Percentiles rank a stretch among this genome's conserved stretches.
Evolutionary conservation across 2,329 filamentous ascomycete genomes (phyloP).

Genomic region (Botrytis squamosa): DNA sequence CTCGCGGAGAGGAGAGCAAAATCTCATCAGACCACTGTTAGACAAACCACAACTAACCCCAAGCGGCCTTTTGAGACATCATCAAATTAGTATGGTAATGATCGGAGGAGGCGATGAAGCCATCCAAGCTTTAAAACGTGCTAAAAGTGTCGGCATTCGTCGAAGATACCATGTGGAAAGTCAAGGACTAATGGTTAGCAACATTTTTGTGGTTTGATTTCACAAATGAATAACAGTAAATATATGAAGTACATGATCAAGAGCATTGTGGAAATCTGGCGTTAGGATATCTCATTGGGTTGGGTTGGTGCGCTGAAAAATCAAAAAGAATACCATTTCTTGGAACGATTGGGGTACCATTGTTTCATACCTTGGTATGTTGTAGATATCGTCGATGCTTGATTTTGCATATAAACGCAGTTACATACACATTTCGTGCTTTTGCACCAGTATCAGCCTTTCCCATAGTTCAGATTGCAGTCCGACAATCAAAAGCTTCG

Average conservation of each 20-base stretch:
- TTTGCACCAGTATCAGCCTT: background rate
- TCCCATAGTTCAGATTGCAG: background rate
- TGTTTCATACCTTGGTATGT: background rate
- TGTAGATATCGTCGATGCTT: background rate
- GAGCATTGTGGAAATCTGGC: background rate
- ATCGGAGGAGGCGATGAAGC: conserved; percentile 68
- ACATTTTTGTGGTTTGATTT: conserved; percentile 61
- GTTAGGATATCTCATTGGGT: background rate
- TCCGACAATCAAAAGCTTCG: background rate
- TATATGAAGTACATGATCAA: background rate
- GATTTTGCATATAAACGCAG: background rate
- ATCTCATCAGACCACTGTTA: conserved; percentile 62
- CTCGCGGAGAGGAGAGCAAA: conserved; percentile 40
- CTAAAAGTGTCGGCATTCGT: conserved; percentile 70
- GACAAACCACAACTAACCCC: conserved; percentile 63
- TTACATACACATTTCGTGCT: background rate
- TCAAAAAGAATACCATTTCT: background rate
- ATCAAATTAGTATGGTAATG: conserved; percentile 81
- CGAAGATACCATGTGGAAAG: conserved; percentile 79
- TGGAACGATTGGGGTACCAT: background rate
- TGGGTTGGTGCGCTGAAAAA: background rate
- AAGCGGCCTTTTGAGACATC: conserved; percentile 40
- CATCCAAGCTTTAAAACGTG: conserved; percentile 60
- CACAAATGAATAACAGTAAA: background rate
- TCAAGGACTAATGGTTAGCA: conserved; percentile 74